phyloP scores from a whole-genome alignment of 192 early-diverging fungal species.

The Linnemannia exigua region DNA sequence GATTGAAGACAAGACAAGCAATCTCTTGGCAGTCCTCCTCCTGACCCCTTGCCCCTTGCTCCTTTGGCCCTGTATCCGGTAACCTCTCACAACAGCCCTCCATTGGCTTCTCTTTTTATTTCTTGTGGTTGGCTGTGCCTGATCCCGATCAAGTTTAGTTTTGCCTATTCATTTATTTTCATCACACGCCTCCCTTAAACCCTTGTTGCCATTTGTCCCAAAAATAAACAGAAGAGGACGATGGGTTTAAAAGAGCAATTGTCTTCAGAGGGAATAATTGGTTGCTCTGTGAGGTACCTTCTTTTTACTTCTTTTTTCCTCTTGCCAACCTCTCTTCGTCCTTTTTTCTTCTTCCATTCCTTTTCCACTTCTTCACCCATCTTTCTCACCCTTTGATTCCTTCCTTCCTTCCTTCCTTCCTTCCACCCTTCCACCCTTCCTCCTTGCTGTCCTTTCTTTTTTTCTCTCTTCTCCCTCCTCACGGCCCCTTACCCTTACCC shows the following conservation, averaged over 20 bases:
- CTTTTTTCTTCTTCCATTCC: background rate
- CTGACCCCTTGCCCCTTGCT: no score
- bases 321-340: background rate
- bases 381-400: conserved; percentile 8
- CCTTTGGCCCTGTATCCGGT: background rate
- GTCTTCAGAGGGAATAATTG: background rate
- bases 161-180: background rate
- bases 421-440: background rate
- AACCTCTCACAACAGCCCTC: background rate
- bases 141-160: background rate
- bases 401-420: background rate
- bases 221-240: background rate
- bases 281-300: background rate
- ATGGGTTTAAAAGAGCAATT: background rate
- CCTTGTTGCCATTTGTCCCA: background rate
- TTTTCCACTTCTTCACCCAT: conserved; percentile 3
- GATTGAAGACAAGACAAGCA: background rate
- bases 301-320: background rate
- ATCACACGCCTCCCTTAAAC: background rate
- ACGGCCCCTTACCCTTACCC: background rate
- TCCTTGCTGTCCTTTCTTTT: background rate
- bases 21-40: background rate
- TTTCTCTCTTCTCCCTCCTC: background rate
- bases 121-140: background rate
- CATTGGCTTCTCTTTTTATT: no score